Evolutionary conservation across 2,329 filamentous ascomycete species (phyloP).

Genomic region (Trichoderma guizhouense): DNA sequence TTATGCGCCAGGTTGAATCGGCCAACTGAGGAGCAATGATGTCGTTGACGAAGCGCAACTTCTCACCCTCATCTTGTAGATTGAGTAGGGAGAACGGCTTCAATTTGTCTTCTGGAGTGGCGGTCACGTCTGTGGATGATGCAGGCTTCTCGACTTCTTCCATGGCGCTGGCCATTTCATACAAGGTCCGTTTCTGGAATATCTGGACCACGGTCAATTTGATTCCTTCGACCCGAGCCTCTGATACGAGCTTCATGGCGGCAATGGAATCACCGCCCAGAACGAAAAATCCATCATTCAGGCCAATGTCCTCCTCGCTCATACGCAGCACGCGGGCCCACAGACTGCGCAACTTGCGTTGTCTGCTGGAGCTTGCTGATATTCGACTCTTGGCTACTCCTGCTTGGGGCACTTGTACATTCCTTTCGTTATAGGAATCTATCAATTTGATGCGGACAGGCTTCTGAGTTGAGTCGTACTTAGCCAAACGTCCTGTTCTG

Average conservation of each 20-base stretch:
- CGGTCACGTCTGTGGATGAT: background rate
- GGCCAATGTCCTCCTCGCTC: constrained; percentile 44
- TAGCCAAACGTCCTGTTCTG: constrained; percentile 40
- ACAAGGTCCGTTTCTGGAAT: constrained; percentile 47
- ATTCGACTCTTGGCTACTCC: constrained; percentile 28
- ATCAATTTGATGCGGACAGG: constrained; percentile 32
- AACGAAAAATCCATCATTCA: constrained; percentile 58
- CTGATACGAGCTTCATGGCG: constrained; percentile 60
- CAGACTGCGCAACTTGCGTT: constrained; percentile 42
- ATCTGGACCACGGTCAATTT: constrained; percentile 53
- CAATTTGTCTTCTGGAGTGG: constrained; percentile 25
- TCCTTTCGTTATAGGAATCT: constrained; percentile 21
- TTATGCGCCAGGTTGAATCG: constrained; percentile 48
- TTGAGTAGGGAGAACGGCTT: constrained; percentile 49
- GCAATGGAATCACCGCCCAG: constrained; percentile 59
- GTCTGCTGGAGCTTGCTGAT: constrained; percentile 40
- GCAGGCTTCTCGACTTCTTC: background rate
- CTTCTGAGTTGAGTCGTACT: constrained; percentile 28
- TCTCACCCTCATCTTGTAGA: constrained; percentile 33
- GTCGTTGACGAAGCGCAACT: constrained; percentile 40
- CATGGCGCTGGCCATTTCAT: constrained; percentile 52
- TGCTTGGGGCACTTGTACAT: constrained; percentile 1
- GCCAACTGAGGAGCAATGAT: constrained; percentile 50
- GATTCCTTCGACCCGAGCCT: constrained; percentile 46
- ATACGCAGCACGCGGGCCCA: constrained; percentile 49